Evolutionary conservation across 2,329 filamentous ascomycete species (phyloP).

Genomic region (Epichloe gansuensis): DNA sequence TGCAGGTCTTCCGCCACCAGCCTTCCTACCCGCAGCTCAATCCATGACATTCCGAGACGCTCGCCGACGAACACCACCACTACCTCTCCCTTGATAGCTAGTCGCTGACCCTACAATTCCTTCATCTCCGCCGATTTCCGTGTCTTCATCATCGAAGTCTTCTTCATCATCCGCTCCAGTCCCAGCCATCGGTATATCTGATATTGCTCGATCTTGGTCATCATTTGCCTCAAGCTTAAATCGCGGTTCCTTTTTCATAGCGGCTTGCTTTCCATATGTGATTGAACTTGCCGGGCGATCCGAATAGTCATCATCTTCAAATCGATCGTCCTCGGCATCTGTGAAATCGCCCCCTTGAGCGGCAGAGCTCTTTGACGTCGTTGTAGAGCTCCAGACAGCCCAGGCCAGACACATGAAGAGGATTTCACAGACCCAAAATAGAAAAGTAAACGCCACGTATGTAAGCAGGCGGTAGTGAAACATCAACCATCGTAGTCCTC

Average conservation of each 20-base stretch:
- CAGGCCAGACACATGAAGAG: conserved; percentile 53
- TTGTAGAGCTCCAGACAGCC: conserved; percentile 36
- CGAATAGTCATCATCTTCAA: conserved; percentile 17
- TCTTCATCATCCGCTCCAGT: conserved; percentile 35
- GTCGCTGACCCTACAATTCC: conserved; percentile 42
- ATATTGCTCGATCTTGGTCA: conserved; percentile 15
- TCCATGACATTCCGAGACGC: conserved; percentile 13
- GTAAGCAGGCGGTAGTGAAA: conserved; percentile 64
- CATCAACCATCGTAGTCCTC: conserved; percentile 73
- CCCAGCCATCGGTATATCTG: conserved; percentile 22
- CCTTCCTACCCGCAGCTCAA: conserved; percentile 5
- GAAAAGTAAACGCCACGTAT: conserved; percentile 52
- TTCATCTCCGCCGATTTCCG: conserved; percentile 13
- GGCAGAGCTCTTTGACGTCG: conserved; percentile 6
- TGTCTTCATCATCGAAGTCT: conserved; percentile 25
- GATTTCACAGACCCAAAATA: conserved; percentile 71
- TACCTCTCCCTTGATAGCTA: conserved; percentile 32
- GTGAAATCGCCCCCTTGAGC: conserved; percentile 3
- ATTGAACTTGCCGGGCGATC: conserved; percentile 33
- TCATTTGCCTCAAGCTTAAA: conserved; percentile 23
- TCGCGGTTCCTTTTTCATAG: conserved; percentile 27
- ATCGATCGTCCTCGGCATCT: conserved; percentile 11
- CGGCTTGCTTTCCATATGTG: conserved; percentile 26
- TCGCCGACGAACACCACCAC: conserved; percentile 19
- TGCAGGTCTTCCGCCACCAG: background rate